phyloP scores from a whole-genome alignment of 805 yeast species.

The Candida oleophila region DNA sequence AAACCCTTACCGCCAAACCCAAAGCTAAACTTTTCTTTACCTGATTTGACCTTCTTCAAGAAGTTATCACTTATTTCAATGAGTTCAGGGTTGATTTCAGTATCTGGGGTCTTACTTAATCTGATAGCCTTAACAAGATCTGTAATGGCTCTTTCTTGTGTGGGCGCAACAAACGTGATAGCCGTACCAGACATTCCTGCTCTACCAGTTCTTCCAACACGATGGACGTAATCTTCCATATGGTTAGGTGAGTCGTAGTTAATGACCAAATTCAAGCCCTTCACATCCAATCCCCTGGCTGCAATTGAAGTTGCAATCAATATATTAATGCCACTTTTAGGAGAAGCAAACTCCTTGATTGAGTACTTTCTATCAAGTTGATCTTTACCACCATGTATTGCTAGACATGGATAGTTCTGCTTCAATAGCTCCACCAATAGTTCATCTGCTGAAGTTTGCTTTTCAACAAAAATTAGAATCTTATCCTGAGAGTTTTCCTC shows the following conservation, averaged over 20 bases:
- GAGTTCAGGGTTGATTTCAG: conserved; percentile 52
- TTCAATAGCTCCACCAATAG: conserved; percentile 53
- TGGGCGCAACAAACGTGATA: conserved; percentile 59
- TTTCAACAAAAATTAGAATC: conserved; percentile 79
- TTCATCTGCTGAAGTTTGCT: conserved; percentile 83
- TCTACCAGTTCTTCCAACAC: conserved; percentile 95
- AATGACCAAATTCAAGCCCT: conserved; percentile 74
- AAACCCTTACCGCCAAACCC: conserved; percentile 96
- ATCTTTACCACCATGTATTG: conserved; percentile 91
- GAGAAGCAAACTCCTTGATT: conserved; percentile 59
- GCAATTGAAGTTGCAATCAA: conserved; percentile 92
- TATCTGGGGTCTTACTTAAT: conserved; percentile 45
- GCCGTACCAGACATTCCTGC: conserved; percentile 73
- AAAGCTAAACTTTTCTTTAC: conserved; percentile 59
- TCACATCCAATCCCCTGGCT: conserved; percentile 94
- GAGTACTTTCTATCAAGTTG: conserved; percentile 79
- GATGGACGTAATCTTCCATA: conserved; percentile 92
- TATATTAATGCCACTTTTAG: conserved; percentile 56
- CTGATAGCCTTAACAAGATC: conserved; percentile 71
- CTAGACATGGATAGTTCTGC: conserved; percentile 56
- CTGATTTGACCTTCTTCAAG: conserved; percentile 59
- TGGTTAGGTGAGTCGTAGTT: conserved; percentile 77
- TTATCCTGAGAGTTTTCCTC: conserved; percentile 41
- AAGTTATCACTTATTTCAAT: conserved; percentile 52
- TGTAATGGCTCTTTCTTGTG: conserved; percentile 61